These are phyloP conservation scores for Didymella lethalis DNA, from an alignment of 2,329 filamentous ascomycete species.

Conservation along the genomic window DNA sequence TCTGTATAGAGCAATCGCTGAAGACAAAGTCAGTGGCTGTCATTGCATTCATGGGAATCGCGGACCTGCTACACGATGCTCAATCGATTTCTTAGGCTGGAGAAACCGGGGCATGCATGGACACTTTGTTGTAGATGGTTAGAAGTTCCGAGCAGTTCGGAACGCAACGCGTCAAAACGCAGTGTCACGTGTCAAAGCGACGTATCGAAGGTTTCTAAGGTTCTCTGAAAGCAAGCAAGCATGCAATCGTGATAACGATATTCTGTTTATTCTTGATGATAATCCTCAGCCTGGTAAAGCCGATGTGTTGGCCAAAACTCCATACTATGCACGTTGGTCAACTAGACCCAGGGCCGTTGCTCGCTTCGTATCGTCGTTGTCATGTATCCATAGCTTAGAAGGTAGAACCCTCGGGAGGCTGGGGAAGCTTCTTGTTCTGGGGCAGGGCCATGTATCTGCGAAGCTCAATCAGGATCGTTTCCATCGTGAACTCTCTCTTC, in stretches of 20 bases:
- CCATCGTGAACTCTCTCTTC: conserved; percentile 94
- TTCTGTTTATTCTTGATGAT: conserved; percentile 23
- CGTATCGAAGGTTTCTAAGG: not conserved
- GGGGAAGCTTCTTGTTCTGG: conserved; percentile 91
- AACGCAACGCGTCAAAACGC: conserved; percentile 23
- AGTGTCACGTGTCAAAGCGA: conserved; percentile 28
- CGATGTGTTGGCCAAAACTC: conserved; percentile 37
- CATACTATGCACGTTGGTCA: conserved; percentile 40
- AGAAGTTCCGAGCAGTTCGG: conserved; percentile 13
- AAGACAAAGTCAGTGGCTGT: conserved; percentile 3
- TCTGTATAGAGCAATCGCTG: conserved; percentile 75
- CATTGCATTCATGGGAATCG: conserved; percentile 2
- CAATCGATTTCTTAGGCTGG: conserved; percentile 56
- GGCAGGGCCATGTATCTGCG: conserved; percentile 94
- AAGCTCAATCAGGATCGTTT: conserved; percentile 88
- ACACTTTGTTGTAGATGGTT: conserved; percentile 22
- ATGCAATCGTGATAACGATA: conserved; percentile 11
- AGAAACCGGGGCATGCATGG: conserved; percentile 57
- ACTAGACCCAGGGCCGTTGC: conserved; percentile 9
- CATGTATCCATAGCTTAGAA: conserved; percentile 49
- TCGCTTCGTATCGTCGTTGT: conserved; percentile 18
- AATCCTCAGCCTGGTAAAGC: conserved; percentile 16
- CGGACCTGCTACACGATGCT: conserved; percentile 62
- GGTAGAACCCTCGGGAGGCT: conserved; percentile 85
- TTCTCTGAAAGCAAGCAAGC: not conserved